Conservation (phyloP, 495 filamentous ascomycete species). For the Neurospora cerealis region DNA sequence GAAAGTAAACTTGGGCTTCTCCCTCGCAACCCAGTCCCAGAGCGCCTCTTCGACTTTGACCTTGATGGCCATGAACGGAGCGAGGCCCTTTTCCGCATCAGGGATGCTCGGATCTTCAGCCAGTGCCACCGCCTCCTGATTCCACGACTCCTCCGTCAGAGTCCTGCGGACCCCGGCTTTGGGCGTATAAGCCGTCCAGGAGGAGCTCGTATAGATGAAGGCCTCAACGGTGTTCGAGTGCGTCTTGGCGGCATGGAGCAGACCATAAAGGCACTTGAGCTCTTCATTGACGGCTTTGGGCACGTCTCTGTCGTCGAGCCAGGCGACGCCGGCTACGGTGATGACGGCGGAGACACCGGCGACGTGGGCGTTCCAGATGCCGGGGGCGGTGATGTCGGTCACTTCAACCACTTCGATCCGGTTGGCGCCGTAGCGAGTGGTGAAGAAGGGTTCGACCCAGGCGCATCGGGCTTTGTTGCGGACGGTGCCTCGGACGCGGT, state of each 20-base stretch:
- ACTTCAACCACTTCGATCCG: conserved; percentile 30
- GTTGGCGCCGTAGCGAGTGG: conserved; percentile 26
- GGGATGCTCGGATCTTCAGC: conserved; percentile 2
- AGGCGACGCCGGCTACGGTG: conserved; percentile 2
- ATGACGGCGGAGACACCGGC: conserved; percentile 21
- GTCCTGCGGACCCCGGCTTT: conserved; percentile 3
- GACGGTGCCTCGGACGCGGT: conserved; percentile 42
- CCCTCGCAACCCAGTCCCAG: conserved; percentile 22
- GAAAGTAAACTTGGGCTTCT: conserved; percentile 18
- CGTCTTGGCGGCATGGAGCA: conserved; percentile 10
- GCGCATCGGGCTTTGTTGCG: conserved; percentile 28
- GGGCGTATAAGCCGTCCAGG: conserved; percentile 19
- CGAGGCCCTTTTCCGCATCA: conserved; percentile 11
- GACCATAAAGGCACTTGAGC: background rate
- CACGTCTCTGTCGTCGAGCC: conserved; percentile 3
- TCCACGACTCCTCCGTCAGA: conserved; percentile 16
- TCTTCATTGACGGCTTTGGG: conserved; percentile 6
- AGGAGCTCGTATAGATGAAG: conserved; percentile 18
- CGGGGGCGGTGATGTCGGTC: conserved; percentile 22
- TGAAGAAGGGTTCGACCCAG: conserved; percentile 33
- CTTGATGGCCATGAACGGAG: conserved; percentile 19
- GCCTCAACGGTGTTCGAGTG: conserved; percentile 8
- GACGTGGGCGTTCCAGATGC: conserved; percentile 28
- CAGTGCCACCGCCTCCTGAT: conserved; percentile 12
- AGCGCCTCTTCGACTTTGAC: conserved; percentile 13